Evolutionary conservation across 2,329 filamentous ascomycete genomes (phyloP).

Genomic region (Chaetomiaceae sp.): DNA sequence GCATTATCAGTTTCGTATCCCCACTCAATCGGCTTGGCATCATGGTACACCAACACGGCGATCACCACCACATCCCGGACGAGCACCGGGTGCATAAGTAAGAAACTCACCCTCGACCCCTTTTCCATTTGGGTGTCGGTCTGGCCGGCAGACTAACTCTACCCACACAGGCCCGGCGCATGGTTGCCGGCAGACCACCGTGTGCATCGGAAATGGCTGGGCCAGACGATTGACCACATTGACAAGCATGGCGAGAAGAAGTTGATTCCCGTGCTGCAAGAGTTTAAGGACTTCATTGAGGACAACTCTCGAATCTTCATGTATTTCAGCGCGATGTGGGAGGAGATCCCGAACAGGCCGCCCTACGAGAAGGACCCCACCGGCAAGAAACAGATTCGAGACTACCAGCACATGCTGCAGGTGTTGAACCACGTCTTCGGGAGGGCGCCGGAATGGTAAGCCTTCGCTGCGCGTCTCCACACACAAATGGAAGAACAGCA

Average conservation of each 20-base stretch:
- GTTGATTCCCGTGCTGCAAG: slow-evolving; percentile 54
- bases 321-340: slow-evolving; percentile 62
- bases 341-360: slow-evolving; percentile 55
- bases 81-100: slow-evolving; percentile 42
- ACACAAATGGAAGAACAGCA: neutral
- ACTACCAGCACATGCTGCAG: slow-evolving; percentile 60
- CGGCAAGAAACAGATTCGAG: slow-evolving; percentile 55
- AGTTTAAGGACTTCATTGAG: slow-evolving; percentile 63
- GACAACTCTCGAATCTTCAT: slow-evolving; percentile 57
- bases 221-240: slow-evolving; percentile 47
- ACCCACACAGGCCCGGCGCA: slow-evolving; percentile 39
- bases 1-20: neutral
- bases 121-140: neutral
- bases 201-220: slow-evolving; percentile 58
- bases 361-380: slow-evolving; percentile 57
- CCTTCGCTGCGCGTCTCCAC: neutral
- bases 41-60: slow-evolving; percentile 46
- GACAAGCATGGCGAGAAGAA: slow-evolving; percentile 42
- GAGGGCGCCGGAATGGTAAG: slow-evolving; percentile 37
- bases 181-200: slow-evolving; percentile 62
- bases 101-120: slow-evolving; percentile 17
- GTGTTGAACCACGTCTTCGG: slow-evolving; percentile 57
- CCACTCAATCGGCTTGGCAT: neutral
- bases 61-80: slow-evolving; percentile 46
- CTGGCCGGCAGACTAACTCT: neutral